Evolutionary conservation across 768 basidiomycete genomes (phyloP).

Genomic region (Trametes maxima): DNA sequence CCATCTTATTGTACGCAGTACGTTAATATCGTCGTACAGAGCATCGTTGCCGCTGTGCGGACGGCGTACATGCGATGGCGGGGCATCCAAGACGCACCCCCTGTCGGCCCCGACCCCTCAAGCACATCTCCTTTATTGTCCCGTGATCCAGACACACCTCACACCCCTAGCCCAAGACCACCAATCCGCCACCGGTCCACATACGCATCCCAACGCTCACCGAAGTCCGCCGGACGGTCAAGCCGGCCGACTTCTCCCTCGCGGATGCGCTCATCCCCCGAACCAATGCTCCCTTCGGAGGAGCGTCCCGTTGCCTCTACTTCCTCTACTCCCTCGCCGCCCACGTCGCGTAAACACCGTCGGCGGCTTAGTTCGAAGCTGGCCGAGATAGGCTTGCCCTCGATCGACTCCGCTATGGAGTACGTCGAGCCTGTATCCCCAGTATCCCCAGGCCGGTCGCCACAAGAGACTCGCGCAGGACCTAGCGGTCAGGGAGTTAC

Average conservation of each 20-base stretch:
- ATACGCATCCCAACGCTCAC: not conserved
- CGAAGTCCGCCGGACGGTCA: not conserved
- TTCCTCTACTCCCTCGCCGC: not conserved
- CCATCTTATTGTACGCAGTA: too few species aligned
- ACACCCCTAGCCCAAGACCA: too few species aligned
- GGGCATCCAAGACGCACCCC: not conserved
- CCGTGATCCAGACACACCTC: too few species aligned
- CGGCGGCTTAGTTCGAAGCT: not conserved
- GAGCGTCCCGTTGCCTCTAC: not conserved
- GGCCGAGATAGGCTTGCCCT: not conserved
- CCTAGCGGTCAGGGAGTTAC: not conserved
- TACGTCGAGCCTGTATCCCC: not conserved
- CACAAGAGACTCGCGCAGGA: not conserved
- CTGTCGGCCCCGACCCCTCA: too few species aligned
- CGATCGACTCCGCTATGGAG: slow-evolving; percentile 11
- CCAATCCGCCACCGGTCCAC: not conserved
- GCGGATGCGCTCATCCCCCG: slow-evolving; percentile 1
- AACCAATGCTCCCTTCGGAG: slow-evolving; percentile 3
- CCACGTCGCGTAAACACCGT: not conserved
- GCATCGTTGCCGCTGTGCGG: slow-evolving; percentile 9
- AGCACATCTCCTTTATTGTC: too few species aligned
- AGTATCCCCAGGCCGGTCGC: not conserved
- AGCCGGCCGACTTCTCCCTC: too few species aligned
- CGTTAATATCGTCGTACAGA: not conserved
- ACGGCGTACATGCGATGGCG: slow-evolving; percentile 1